Percentiles rank a stretch among this genome's conserved stretches.
These are phyloP conservation scores for Asterochloris sp. DNA, from an alignment of 139 green algal genomes.

Conservation along the genomic window DNA sequence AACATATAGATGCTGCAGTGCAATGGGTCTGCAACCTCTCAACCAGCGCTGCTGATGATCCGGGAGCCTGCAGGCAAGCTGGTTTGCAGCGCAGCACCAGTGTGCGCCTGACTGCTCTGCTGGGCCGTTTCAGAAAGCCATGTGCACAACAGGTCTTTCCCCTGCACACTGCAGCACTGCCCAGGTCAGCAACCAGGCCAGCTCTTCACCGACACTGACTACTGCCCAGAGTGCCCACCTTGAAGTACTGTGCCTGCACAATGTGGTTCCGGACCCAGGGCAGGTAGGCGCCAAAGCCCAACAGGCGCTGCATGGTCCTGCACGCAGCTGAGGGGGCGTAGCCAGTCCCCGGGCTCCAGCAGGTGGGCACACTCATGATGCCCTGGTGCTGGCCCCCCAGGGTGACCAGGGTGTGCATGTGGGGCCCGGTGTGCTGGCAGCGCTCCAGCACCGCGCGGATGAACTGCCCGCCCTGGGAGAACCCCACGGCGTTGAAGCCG, in stretches of 20 bases:
- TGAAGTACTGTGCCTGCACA: conserved; percentile 89
- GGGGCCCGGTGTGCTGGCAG: conserved; percentile 65
- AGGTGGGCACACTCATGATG: conserved; percentile 70
- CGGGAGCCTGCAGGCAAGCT: too few relatives aligned
- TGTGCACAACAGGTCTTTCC: background rate
- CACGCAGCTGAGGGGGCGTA: conserved; percentile 26
- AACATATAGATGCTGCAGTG: too few relatives aligned
- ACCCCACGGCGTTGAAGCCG: conserved; percentile 84
- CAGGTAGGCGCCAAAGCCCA: conserved; percentile 67
- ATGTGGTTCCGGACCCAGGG: conserved; percentile 61
- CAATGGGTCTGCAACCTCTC: too few relatives aligned
- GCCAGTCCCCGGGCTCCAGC: conserved; percentile 36
- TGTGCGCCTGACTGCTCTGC: too few relatives aligned
- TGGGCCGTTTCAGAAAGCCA: background rate
- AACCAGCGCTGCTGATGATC: too few relatives aligned
- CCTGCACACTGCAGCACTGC: too few relatives aligned
- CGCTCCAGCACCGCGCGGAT: conserved; percentile 75
- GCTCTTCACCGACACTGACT: too few relatives aligned
- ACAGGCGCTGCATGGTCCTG: conserved; percentile 36
- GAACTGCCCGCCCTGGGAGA: conserved; percentile 87
- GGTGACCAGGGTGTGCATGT: conserved; percentile 70
- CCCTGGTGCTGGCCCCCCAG: conserved; percentile 81
- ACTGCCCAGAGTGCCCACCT: conserved; percentile 25
- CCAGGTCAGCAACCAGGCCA: too few relatives aligned
- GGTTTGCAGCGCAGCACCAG: too few relatives aligned